Conservation (phyloP, 2,329 filamentous ascomycete species). For the Metarhizium sp. region DNA sequence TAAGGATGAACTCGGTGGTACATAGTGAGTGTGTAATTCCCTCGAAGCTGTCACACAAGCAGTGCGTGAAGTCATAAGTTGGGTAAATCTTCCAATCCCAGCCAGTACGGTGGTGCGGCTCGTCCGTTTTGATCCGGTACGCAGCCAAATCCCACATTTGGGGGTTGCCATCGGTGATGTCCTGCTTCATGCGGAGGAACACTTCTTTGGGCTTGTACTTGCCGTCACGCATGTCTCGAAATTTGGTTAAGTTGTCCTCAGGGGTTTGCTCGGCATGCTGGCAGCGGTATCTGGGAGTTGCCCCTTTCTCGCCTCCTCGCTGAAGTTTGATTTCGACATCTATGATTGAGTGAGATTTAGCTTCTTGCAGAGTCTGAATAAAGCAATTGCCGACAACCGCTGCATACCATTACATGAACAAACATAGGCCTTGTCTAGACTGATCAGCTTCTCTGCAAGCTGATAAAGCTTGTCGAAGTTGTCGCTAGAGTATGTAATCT, state of each 20-base stretch:
- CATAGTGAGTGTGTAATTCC: constrained; percentile 86
- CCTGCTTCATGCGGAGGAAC: constrained; percentile 88
- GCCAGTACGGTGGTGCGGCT: constrained; percentile 69
- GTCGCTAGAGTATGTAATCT: constrained; percentile 76
- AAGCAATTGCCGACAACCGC: background rate
- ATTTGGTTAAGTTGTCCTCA: constrained; percentile 72
- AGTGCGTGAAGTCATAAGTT: constrained; percentile 89
- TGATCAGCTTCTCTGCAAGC: constrained; percentile 72
- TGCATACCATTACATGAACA: constrained; percentile 71
- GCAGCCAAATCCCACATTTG: constrained; percentile 96
- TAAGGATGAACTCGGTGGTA: constrained; percentile 84
- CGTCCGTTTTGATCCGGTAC: constrained; percentile 68
- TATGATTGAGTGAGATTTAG: background rate
- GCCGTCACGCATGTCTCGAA: constrained; percentile 83
- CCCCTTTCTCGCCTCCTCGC: constrained; percentile 65
- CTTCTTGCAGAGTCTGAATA: background rate
- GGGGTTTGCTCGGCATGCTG: constrained; percentile 65
- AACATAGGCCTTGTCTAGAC: constrained; percentile 61
- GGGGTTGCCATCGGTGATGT: constrained; percentile 73
- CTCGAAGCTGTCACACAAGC: constrained; percentile 86
- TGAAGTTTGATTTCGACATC: constrained; percentile 79
- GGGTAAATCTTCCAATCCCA: constrained; percentile 88
- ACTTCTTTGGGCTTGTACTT: constrained; percentile 81
- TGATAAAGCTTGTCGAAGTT: constrained; percentile 79
- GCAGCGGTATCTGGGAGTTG: constrained; percentile 68